These are phyloP conservation scores for Ustanciosporium gigantosporum DNA, from an alignment of 1,284 basidiomycete genomes.

Conservation along the genomic window DNA sequence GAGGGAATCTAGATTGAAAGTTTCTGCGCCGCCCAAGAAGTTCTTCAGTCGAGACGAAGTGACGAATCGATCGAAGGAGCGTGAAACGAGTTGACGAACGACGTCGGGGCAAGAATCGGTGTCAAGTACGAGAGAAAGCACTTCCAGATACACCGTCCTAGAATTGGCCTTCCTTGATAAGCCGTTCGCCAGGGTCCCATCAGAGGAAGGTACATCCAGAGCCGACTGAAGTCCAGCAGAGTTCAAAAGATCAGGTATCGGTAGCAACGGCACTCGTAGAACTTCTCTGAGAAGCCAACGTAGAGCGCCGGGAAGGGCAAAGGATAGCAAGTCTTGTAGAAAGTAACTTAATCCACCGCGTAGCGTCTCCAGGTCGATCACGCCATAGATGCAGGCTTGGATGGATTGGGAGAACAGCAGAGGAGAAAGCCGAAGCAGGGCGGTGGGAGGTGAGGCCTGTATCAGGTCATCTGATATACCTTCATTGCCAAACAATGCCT, in stretches of 20 bases:
- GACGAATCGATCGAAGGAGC: slow-evolving; percentile 10
- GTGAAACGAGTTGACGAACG: slow-evolving; percentile 13
- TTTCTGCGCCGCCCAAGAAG: slow-evolving; percentile 8
- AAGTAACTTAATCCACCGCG: slow-evolving; percentile 65
- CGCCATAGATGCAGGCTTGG: slow-evolving; percentile 62
- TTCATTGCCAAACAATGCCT: slow-evolving; percentile 61
- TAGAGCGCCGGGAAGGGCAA: slow-evolving; percentile 64
- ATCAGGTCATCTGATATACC: slow-evolving; percentile 63
- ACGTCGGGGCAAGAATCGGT: slow-evolving; percentile 14
- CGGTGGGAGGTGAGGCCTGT: slow-evolving; percentile 62
- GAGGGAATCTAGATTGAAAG: slow-evolving; percentile 11
- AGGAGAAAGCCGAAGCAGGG: slow-evolving; percentile 63
- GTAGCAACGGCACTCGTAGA: slow-evolving; percentile 5
- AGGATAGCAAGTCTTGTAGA: slow-evolving; percentile 65
- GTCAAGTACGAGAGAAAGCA: slow-evolving; percentile 23
- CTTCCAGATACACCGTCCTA: slow-evolving; percentile 23
- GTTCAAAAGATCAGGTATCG: slow-evolving; percentile 11
- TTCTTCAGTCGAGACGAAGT: neutral
- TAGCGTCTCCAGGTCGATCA: slow-evolving; percentile 65
- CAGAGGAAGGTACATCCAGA: slow-evolving; percentile 15
- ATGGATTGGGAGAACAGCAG: slow-evolving; percentile 65
- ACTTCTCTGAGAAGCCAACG: slow-evolving; percentile 41
- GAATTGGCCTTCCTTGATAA: slow-evolving; percentile 12
- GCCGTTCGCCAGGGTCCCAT: slow-evolving; percentile 20
- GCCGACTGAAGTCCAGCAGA: slow-evolving; percentile 6